A percentile compares a stretch with the other conserved stretches of the same genome.
These are phyloP conservation scores for Magnusiomyces tetraspermus DNA, from an alignment of 1,139 yeast species.

Conservation along the genomic window DNA sequence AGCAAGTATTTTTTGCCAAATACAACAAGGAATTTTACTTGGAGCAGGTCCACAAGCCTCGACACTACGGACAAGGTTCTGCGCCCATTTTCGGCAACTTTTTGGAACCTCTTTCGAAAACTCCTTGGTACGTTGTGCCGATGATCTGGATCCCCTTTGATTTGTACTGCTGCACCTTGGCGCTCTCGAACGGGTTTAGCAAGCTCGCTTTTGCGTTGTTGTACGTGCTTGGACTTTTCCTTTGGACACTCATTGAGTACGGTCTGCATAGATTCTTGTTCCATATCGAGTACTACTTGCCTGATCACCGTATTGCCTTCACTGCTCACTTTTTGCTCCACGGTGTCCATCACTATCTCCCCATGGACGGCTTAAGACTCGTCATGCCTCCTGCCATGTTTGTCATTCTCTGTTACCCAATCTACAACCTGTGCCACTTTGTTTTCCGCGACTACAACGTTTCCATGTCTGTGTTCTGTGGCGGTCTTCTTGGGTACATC, in stretches of 20 bases:
- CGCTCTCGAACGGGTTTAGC: slow-evolving; percentile 20
- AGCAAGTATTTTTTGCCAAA: slow-evolving; percentile 65
- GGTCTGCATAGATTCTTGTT: slow-evolving; percentile 79
- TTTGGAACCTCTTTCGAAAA: slow-evolving; percentile 58
- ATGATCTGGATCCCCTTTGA: slow-evolving; percentile 78
- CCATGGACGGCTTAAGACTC: slow-evolving; percentile 88
- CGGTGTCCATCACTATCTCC: slow-evolving; percentile 94
- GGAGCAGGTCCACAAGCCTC: slow-evolving; percentile 94
- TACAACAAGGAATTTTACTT: slow-evolving; percentile 83
- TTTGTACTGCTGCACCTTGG: slow-evolving; percentile 38
- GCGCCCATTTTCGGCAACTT: slow-evolving; percentile 79
- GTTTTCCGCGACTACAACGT: slow-evolving; percentile 45
- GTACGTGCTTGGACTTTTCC: slow-evolving; percentile 58
- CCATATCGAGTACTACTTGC: slow-evolving; percentile 81
- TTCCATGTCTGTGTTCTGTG: slow-evolving; percentile 74
- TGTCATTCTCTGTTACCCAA: slow-evolving; percentile 46
- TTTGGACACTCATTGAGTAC: slow-evolving; percentile 92
- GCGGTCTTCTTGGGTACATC: slow-evolving; percentile 90
- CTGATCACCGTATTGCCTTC: slow-evolving; percentile 65
- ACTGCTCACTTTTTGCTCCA: slow-evolving; percentile 83
- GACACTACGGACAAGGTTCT: slow-evolving; percentile 86
- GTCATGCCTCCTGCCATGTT: slow-evolving; percentile 95
- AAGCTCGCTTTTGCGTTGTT: slow-evolving; percentile 28
- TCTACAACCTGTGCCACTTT: slow-evolving; percentile 51
- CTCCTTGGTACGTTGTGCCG: slow-evolving; percentile 85